These are phyloP conservation scores for Turnera subulata DNA, from an alignment of 345 rosid species.

Conservation along the genomic window DNA sequence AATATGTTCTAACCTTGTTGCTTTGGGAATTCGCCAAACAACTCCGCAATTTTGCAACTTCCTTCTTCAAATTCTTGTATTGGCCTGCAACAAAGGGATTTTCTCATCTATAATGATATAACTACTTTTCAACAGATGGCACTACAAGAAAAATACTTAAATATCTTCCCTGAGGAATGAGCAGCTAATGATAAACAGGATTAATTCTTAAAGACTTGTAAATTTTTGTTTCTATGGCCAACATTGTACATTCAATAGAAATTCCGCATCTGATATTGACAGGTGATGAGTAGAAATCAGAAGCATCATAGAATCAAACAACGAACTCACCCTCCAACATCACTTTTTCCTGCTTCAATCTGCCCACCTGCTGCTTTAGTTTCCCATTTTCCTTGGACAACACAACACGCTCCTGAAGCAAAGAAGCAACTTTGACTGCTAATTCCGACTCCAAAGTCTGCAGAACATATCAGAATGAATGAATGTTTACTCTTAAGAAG, in stretches of 20 bases:
- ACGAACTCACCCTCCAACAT: conserved; percentile 45
- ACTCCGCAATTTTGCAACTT: conserved; percentile 50
- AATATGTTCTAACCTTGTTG: conserved; percentile 24
- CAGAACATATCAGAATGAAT: conserved; percentile 4
- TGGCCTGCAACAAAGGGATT: conserved; percentile 41
- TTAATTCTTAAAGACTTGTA: neutral
- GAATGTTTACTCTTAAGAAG: neutral
- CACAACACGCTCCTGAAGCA: conserved; percentile 55
- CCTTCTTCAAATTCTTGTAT: conserved; percentile 53
- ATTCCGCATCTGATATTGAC: neutral
- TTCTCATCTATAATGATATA: no score
- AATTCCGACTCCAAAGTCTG: conserved; percentile 62
- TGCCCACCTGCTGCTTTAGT: conserved; percentile 54
- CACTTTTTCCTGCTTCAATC: conserved; percentile 52
- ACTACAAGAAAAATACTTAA: no score
- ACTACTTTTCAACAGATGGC: no score
- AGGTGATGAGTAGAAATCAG: neutral
- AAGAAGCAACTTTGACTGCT: conserved; percentile 46
- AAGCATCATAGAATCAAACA: neutral
- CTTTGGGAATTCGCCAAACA: conserved; percentile 30
- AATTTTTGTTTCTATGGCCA: no score
- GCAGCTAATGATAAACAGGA: neutral
- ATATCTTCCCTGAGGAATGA: no score
- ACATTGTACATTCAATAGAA: no score
- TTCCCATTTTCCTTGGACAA: conserved; percentile 58